Evolutionary conservation across 352 stramenopile species (phyloP), one percentile per base, ranked within the genome.

Genomic region (Globisporangium megalacanthum): DNA sequence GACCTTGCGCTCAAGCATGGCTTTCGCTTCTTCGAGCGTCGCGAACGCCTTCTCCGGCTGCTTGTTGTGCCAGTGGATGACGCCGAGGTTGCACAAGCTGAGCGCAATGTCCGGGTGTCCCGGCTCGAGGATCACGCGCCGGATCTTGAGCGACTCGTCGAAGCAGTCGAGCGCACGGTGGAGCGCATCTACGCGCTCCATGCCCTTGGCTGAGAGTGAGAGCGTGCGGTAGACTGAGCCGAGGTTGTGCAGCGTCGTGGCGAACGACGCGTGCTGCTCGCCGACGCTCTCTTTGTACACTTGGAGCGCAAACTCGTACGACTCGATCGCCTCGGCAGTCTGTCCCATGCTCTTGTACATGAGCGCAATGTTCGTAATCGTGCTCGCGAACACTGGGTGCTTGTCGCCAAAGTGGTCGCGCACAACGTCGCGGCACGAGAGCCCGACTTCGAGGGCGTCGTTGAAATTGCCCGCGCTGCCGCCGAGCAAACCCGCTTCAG

Each of bases 301-400:
- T 36, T 84, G 73, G 52, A 94, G 65, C 42, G 84, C 84, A 54
- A 75, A 85, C 66, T 92, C 80, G 72, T 94, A 94, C 58, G 82
- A 70, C 65, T 87, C 80, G 51, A 94, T 71, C 10, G 84, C 82
- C 41, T 91, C 75, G 35, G 89, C 78, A 55, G 77, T 73, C 64
- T 88, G 73, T 9, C 82, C 83, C 62, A 89, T 39, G 62, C 88
- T 92, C 72, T 94, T 94, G 70, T 94, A 86, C 82, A 94, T 92
- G 51, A 94, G 79, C 22, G 84, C 84, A 45, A 94, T 89, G 63
- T 94, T 92, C 56, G 82, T 91, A 53, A 94, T 78, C 42, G 84
- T 92, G 54, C 84, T 92, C 10, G 84, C 84, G 44, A 86, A 94
- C 22, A 94, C 84, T 0, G 84, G 80, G 50, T 94, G 84, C 35